A percentile compares a stretch with the other conserved stretches of the same genome.
These are phyloP conservation scores for Leccinum olivaceopallidum DNA, from an alignment of 768 basidiomycete species.

Conservation along the genomic window DNA sequence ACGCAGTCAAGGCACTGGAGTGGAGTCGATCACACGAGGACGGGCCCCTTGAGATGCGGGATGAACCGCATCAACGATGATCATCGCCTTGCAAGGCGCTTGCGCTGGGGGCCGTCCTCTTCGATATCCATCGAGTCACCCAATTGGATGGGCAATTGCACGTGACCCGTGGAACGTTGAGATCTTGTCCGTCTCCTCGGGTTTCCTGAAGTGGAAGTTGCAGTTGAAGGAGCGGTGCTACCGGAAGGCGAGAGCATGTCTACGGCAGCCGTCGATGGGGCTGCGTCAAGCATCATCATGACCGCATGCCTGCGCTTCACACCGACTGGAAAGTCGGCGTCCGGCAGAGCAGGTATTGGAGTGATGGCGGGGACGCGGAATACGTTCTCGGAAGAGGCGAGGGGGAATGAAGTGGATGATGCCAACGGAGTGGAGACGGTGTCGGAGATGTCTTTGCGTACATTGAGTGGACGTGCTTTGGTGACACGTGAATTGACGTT, in stretches of 20 bases:
- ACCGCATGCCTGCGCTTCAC: slow-evolving; percentile 76
- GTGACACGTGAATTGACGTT: slow-evolving; percentile 24
- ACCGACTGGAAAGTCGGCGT: slow-evolving; percentile 46
- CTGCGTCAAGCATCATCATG: slow-evolving; percentile 74
- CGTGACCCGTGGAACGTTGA: slow-evolving; percentile 36
- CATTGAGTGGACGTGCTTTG: slow-evolving; percentile 29
- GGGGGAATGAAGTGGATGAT: slow-evolving; percentile 23
- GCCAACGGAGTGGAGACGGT: slow-evolving; percentile 12
- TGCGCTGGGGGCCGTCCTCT: slow-evolving; percentile 74
- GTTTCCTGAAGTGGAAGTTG: slow-evolving; percentile 29
- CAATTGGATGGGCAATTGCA: slow-evolving; percentile 42
- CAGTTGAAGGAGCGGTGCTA: slow-evolving; percentile 26
- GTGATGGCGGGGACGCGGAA: slow-evolving; percentile 28
- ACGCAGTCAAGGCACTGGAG: not conserved
- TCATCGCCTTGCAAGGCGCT: slow-evolving; percentile 67
- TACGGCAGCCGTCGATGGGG: slow-evolving; percentile 40
- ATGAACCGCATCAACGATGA: not conserved
- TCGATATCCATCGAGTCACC: slow-evolving; percentile 72
- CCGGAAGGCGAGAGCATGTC: slow-evolving; percentile 39
- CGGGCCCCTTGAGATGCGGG: not conserved
- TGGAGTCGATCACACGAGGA: not conserved
- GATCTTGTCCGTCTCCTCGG: slow-evolving; percentile 60
- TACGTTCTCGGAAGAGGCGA: slow-evolving; percentile 31
- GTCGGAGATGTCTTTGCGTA: slow-evolving; percentile 33
- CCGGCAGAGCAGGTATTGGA: slow-evolving; percentile 34